Base-by-base conservation (phyloP, 176 grass and related monocot species). In the Hordeum marinum region DNA sequence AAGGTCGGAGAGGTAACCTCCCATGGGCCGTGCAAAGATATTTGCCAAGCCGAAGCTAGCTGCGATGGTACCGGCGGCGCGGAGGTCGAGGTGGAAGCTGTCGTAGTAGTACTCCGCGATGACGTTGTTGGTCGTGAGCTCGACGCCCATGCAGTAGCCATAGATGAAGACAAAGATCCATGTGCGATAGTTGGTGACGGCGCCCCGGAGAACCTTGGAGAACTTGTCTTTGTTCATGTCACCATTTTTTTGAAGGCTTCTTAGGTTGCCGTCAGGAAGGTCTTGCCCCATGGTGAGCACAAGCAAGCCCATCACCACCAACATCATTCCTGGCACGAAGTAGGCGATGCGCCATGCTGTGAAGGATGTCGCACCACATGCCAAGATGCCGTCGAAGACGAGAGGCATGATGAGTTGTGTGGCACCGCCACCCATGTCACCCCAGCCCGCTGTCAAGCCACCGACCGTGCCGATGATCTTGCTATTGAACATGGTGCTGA, bases 31-130 rank as follows among this genome's bases (percentile, higher is more conserved):
- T 6, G 95, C 87, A 0, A 91, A 83, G 78, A 98, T 34, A 85
- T 98, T 98, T 59, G 95, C 92, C 95, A 98, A 95, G 54, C 95
- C 95, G 18, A 98, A 98, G 79, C 89, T 93, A 4, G 95, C 95
- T 8, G 93, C 93, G 46, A 98, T 95, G 68, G 55, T 93, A 32
- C 95, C 93, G 3, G 95, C 89, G 1, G 72, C 85, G 0, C 93
- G 93, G 36, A 98, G 93, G 68, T 95, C 87, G 8, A 98, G 91
- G 68, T 92, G 72, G 84, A 98, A 98, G 8, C 42, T 85, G 40
- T 98, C 95, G 55, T 83, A 98, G 85, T 76, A 90, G 83, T 98
- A 98, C 85, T 98, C 93, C 5, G 93, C 91, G 65, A 98, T 98
- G 26, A 98, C 87, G 32, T 98, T 98, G 85, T 95, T 89, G n/a